These are phyloP conservation scores for Chimonanthus salicifolius DNA, from an alignment of 164 flowering plant species.

Conservation along the genomic window DNA sequence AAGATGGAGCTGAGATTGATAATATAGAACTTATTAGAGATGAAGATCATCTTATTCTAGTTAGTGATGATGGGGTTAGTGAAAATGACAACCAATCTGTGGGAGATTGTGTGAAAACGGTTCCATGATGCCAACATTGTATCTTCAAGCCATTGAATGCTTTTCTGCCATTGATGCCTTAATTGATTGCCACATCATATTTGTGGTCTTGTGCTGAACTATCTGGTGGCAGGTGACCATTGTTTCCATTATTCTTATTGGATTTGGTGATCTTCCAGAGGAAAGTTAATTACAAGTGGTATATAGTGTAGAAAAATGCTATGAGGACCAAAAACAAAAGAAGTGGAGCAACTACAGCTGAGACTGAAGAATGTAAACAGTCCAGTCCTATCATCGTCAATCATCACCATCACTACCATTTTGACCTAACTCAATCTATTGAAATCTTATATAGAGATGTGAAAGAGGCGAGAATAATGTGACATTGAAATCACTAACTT, in stretches of 20 bases:
- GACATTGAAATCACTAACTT: not conserved
- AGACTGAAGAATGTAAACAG: not conserved
- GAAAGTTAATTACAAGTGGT: not conserved
- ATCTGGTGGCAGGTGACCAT: no score
- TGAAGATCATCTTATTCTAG: constrained; percentile 75
- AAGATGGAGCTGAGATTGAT: constrained; percentile 63
- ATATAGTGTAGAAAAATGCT: not conserved
- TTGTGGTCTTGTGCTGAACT: not conserved
- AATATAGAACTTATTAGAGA: constrained; percentile 63
- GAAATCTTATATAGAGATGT: not conserved
- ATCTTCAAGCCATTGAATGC: not conserved
- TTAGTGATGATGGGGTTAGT: constrained; percentile 16
- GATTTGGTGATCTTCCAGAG: not conserved
- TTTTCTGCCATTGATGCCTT: not conserved
- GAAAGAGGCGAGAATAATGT: not conserved
- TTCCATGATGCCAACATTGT: not conserved
- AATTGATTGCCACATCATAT: not conserved
- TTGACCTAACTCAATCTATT: no score
- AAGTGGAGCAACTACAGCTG: not conserved
- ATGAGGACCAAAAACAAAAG: not conserved
- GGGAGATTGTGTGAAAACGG: not conserved
- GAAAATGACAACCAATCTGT: not conserved
- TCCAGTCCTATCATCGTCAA: not conserved
- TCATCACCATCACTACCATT: no score
- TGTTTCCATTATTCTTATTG: not conserved